phyloP scores from a whole-genome alignment of 2,329 filamentous ascomycete species.

The Akanthomyces muscarius region DNA sequence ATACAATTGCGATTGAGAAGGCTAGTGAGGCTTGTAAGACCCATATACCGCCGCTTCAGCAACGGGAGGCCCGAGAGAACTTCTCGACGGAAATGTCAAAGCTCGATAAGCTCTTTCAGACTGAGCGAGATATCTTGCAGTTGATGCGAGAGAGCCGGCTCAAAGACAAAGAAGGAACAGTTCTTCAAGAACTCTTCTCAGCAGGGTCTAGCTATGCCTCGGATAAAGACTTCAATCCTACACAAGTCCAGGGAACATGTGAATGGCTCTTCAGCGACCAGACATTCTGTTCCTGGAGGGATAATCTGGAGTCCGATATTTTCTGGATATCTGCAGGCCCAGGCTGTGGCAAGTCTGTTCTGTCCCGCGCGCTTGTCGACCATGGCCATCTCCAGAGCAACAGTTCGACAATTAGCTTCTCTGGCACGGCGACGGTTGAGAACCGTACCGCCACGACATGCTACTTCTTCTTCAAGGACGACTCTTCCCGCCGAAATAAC shows the following conservation, averaged over 20 bases:
- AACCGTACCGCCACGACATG: slow-evolving; percentile 23
- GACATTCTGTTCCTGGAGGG: not conserved
- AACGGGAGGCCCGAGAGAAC: not conserved
- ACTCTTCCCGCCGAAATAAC: slow-evolving; percentile 29
- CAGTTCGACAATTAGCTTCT: not conserved
- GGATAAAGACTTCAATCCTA: not conserved
- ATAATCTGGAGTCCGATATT: not conserved
- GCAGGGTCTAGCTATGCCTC: not conserved
- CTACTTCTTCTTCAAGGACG: slow-evolving; percentile 39
- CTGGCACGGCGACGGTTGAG: not conserved
- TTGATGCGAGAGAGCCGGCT: no score
- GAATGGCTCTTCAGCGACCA: slow-evolving; percentile 3
- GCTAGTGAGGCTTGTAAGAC: not conserved
- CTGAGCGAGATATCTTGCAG: not conserved
- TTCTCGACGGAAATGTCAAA: not conserved
- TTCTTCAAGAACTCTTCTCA: not conserved
- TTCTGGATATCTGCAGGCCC: slow-evolving; percentile 30
- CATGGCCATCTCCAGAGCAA: slow-evolving; percentile 22
- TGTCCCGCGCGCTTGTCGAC: slow-evolving; percentile 33
- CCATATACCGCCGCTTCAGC: not conserved
- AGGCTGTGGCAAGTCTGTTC: slow-evolving; percentile 39
- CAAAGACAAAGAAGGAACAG: not conserved
- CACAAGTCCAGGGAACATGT: not conserved
- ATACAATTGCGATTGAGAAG: not conserved
- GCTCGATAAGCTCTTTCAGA: not conserved